phyloP scores from a whole-genome alignment of 805 yeast species.

The Saccharomycopsis sp. region DNA sequence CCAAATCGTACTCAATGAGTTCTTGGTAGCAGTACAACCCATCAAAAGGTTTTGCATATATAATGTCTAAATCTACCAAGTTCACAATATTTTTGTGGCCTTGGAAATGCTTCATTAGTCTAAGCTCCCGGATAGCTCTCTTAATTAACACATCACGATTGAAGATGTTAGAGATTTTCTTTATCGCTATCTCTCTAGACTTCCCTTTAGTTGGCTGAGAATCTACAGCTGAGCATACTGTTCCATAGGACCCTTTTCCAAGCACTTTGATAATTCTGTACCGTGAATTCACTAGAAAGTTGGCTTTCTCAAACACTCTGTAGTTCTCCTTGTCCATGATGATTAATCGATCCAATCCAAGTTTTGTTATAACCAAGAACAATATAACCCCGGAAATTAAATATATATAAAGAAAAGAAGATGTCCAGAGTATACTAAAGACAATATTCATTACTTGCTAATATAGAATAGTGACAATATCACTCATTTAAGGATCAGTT shows the following conservation, averaged over 20 bases:
- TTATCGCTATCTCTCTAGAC: conserved; percentile 58
- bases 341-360: too few relatives aligned
- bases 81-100: conserved; percentile 82
- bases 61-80: conserved; percentile 68
- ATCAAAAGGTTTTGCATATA: conserved; percentile 59
- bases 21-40: conserved; percentile 91
- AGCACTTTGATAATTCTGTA: conserved; percentile 52
- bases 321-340: conserved; percentile 23
- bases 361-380: too few relatives aligned
- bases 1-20: conserved; percentile 72
- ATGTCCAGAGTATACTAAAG: neutral
- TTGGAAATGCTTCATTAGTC: conserved; percentile 70
- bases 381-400: too few relatives aligned
- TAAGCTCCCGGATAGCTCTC: conserved; percentile 79
- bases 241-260: conserved; percentile 85
- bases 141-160: conserved; percentile 58
- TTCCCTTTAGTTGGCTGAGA: conserved; percentile 20
- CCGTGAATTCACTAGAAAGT: conserved; percentile 56
- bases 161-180: conserved; percentile 70
- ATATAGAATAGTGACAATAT: too few relatives aligned
- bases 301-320: conserved; percentile 41
- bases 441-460: too few relatives aligned
- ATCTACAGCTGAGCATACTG: conserved; percentile 71
- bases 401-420: neutral
- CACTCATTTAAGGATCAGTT: too few relatives aligned